Conservation (phyloP, 202 grass and related monocot species). For the Schoenoplectus tabernaemontani region DNA sequence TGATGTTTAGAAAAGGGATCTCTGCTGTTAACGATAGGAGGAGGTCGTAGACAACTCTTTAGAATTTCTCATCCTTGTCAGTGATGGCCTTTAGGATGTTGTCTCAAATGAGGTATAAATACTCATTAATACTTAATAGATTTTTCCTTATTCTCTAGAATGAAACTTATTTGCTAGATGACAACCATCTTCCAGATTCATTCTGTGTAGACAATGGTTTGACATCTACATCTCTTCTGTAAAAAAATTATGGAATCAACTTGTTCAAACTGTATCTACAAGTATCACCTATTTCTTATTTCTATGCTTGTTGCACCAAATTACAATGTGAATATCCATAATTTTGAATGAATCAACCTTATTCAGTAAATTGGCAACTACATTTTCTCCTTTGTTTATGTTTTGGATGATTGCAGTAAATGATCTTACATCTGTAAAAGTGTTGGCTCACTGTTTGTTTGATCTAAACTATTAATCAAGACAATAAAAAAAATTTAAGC, state of each 20-base stretch:
- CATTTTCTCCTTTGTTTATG: not conserved
- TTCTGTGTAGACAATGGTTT: too few species aligned
- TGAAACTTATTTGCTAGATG: too few species aligned
- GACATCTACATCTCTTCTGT: too few species aligned
- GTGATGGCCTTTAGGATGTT: constrained; percentile 96
- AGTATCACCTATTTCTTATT: too few species aligned
- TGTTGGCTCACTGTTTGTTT: not conserved
- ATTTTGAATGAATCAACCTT: not conserved
- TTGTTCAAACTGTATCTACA: too few species aligned
- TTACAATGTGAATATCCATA: not conserved
- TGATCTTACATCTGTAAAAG: not conserved
- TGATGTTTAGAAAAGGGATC: not conserved
- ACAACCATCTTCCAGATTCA: too few species aligned
- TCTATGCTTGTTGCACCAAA: not conserved
- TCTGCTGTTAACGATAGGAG: constrained; percentile 37
- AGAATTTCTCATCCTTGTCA: constrained; percentile 89
- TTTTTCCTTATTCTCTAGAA: too few species aligned
- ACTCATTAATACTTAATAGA: not conserved
- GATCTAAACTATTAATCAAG: not conserved
- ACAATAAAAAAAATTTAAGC: not conserved
- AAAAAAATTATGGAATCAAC: too few species aligned
- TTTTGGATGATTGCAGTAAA: not conserved
- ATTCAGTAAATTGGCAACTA: not conserved
- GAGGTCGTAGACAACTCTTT: constrained; percentile 67
- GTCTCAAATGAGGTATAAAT: constrained; percentile 76